A percentile compares a stretch with the other conserved stretches of the same genome.
Evolutionary conservation across 2,329 filamentous ascomycete genomes (phyloP).

Genomic region (Chaetomium strumarium): DNA sequence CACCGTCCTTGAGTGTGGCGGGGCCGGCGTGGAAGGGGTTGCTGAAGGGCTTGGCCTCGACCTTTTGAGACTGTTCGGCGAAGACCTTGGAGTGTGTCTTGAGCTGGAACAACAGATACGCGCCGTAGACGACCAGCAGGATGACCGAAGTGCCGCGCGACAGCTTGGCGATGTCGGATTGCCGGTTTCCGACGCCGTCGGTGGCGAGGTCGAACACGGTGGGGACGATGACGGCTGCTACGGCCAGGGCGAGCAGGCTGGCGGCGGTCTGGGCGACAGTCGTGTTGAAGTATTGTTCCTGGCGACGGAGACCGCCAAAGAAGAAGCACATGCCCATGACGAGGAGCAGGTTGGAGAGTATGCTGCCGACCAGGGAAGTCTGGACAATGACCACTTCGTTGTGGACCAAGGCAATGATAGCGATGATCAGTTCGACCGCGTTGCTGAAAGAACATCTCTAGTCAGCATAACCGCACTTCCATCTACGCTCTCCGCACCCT

Average conservation of each 20-base stretch:
- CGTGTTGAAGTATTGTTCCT: conserved; percentile 85
- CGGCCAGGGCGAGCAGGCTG: conserved; percentile 70
- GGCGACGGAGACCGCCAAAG: conserved; percentile 70
- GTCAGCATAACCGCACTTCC: not conserved
- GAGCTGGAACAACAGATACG: conserved; percentile 73
- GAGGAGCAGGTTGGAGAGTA: conserved; percentile 82
- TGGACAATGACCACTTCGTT: conserved; percentile 78
- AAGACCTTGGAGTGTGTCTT: conserved; percentile 11
- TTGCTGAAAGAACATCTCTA: conserved; percentile 44
- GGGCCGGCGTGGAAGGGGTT: conserved; percentile 26
- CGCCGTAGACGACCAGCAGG: conserved; percentile 63
- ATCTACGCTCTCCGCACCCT: not conserved
- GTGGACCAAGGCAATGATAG: conserved; percentile 73
- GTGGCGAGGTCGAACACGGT: conserved; percentile 67
- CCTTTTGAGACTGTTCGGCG: conserved; percentile 68
- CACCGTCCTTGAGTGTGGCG: conserved; percentile 27
- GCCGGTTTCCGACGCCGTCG: conserved; percentile 31
- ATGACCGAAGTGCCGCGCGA: conserved; percentile 63
- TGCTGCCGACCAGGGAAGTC: conserved; percentile 85
- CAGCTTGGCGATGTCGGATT: conserved; percentile 50
- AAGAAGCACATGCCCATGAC: conserved; percentile 93
- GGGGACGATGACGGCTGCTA: conserved; percentile 79
- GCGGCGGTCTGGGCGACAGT: conserved; percentile 88
- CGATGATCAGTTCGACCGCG: conserved; percentile 83
- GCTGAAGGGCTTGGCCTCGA: conserved; percentile 51